Percentiles rank a stretch among this genome's conserved stretches.
Evolutionary conservation across 495 filamentous ascomycete genomes (phyloP).

Genomic region (Penicillium paradoxum): DNA sequence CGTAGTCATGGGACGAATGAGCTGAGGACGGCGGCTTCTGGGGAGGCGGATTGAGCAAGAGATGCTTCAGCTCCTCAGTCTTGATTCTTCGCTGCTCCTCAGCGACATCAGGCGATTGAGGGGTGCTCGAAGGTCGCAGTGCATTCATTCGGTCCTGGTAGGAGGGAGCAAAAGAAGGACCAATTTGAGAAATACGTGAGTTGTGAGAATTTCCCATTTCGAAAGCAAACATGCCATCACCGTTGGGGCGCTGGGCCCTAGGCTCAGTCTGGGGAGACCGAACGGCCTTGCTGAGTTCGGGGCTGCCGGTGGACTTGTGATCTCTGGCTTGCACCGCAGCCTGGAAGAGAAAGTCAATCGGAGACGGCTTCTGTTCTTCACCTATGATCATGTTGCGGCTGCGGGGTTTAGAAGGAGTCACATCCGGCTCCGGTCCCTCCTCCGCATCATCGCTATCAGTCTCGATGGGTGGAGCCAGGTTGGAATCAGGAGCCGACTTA

Average conservation of each 20-base stretch:
- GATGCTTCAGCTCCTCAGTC: constrained; percentile 43
- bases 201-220: constrained; percentile 56
- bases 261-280: constrained; percentile 37
- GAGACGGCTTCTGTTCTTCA: constrained; percentile 58
- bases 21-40: constrained; percentile 34
- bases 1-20: constrained; percentile 15
- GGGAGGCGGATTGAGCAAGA: constrained; percentile 44
- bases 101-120: constrained; percentile 18
- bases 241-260: constrained; percentile 25
- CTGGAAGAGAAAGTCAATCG: constrained; percentile 83
- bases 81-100: constrained; percentile 43
- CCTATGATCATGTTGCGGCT: constrained; percentile 19
- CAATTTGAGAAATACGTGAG: constrained; percentile 42
- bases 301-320: constrained; percentile 36
- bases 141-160: constrained; percentile 62
- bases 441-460: constrained; percentile 37
- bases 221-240: constrained; percentile 56
- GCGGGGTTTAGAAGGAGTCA: constrained; percentile 40
- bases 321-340: constrained; percentile 66
- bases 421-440: constrained; percentile 29
- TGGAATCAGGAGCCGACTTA: constrained; percentile 64
- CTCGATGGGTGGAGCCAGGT: constrained; percentile 34
- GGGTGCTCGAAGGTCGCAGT: constrained; percentile 34
- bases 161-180: constrained; percentile 62
- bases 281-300: constrained; percentile 35